These are phyloP conservation scores for Phytopythium ostracodes DNA, from an alignment of 352 stramenopile species.

Conservation along the genomic window DNA sequence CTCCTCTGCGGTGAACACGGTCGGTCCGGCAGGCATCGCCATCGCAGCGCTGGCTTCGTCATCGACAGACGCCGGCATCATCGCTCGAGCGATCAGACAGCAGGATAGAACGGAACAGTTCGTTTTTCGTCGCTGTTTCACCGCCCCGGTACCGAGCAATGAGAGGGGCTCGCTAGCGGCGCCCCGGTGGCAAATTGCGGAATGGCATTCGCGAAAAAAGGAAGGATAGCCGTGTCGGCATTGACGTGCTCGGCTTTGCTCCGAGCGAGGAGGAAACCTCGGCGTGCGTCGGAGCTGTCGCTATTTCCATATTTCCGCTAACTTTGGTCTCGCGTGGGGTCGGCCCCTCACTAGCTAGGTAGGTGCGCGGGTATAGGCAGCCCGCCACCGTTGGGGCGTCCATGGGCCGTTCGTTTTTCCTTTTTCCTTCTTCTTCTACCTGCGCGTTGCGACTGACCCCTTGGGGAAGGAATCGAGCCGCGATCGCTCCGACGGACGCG, in stretches of 20 bases:
- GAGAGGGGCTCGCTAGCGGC: constrained; percentile 2
- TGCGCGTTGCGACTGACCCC: background rate
- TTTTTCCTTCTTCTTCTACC: too few relatives aligned
- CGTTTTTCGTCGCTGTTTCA: background rate
- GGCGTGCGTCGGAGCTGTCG: background rate
- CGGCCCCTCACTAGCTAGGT: background rate
- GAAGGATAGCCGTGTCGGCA: background rate
- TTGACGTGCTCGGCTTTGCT: background rate
- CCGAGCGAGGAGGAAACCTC: background rate
- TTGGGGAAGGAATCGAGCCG: background rate
- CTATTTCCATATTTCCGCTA: background rate
- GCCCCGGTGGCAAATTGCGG: background rate
- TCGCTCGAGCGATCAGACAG: constrained; percentile 6
- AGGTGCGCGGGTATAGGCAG: background rate
- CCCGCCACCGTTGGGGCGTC: too few relatives aligned
- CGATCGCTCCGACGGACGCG: too few relatives aligned
- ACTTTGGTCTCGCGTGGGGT: background rate
- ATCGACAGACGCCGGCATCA: background rate
- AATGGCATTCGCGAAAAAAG: background rate
- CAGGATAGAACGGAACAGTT: background rate
- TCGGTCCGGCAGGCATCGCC: constrained; percentile 2
- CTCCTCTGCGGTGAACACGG: constrained; percentile 4
- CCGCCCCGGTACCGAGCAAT: background rate
- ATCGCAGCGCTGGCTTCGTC: background rate
- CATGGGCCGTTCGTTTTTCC: background rate